Evolutionary conservation across 2,329 filamentous ascomycete genomes (phyloP), one percentile per base, ranked within the genome.

Genomic region (Mycosphaerella arachidis): DNA sequence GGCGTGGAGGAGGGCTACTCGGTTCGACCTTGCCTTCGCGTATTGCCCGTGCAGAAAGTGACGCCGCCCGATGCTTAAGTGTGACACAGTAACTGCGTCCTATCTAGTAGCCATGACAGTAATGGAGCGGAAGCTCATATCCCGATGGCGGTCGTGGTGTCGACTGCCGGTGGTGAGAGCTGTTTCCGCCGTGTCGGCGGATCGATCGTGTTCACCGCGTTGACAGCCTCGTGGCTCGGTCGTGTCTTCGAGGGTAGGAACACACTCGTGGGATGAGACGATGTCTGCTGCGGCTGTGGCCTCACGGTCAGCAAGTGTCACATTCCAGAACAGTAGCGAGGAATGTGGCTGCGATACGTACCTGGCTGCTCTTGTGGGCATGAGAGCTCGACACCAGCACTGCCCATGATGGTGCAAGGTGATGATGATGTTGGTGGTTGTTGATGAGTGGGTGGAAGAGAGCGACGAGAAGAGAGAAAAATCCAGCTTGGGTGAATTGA

Each of bases 241-340:
- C 24, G 24, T 24, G 24, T 24, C 24, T 24, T 24, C 24, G 24
- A 24, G 1, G 24, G 24, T 3, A 3, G 24, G 3, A 24, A 24
- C 24, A 3, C 24, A 24, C 24, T 24, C 24, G 3, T 24, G 24
- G 1, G 24, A 24, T 24, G 24, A 24, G 24, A 3, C 3, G 24
- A n/a, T 7, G 40, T 43, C 3, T 8, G 8, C 12, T 16, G 40
- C 8, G 16, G 4, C 37, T 40, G 37, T n/a, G 13, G 6, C 10
- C 37, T 40, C 94, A 71, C 97, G 91, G 79, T 95, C 91, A 18
- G 40, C 40, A 43, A 43, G 1, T 35, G 31, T n/a, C 18, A 43
- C 40, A 43, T 43, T 43, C 40, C 40, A 5, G 8, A 16, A 16
- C 40, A 7, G 13, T 1, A 43, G 13, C 40, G 40, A 43, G 40